Evolutionary conservation across 2,329 filamentous ascomycete species (phyloP).

Genomic region (Boeremia lycopersici): DNA sequence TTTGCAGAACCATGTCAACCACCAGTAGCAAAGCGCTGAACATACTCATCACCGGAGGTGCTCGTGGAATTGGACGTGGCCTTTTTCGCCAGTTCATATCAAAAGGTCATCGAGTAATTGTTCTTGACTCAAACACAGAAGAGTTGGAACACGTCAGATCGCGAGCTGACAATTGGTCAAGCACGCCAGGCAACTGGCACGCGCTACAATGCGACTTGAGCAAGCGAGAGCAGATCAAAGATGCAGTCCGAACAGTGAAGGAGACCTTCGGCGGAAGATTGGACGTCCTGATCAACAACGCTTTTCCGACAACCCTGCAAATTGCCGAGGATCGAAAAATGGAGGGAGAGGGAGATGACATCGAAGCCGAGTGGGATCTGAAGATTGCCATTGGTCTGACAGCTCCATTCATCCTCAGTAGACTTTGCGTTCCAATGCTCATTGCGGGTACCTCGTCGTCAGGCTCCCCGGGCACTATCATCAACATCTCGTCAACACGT

Average conservation of each 20-base stretch:
- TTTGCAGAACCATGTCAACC: background rate
- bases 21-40: constrained; percentile 21
- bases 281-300: constrained; percentile 46
- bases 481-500: constrained; percentile 59
- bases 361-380: constrained; percentile 43
- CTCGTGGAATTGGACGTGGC: constrained; percentile 54
- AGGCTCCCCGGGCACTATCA: constrained; percentile 40
- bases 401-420: constrained; percentile 40
- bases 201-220: constrained; percentile 49
- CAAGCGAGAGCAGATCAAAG: constrained; percentile 45
- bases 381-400: constrained; percentile 44
- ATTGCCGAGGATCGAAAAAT: constrained; percentile 33
- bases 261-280: constrained; percentile 43
- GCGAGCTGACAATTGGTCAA: constrained; percentile 35
- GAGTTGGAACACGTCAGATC: constrained; percentile 48
- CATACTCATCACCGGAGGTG: constrained; percentile 52
- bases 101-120: constrained; percentile 53
- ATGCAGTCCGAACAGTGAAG: constrained; percentile 44
- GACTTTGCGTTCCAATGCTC: constrained; percentile 41
- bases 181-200: constrained; percentile 23
- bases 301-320: constrained; percentile 37
- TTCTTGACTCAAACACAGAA: constrained; percentile 52
- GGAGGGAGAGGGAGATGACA: constrained; percentile 39
- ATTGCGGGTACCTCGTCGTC: constrained; percentile 22
- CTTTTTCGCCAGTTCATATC: constrained; percentile 52